Evolutionary conservation across 2,329 filamentous ascomycete species (phyloP).

Genomic region (Talaromyces sp.): DNA sequence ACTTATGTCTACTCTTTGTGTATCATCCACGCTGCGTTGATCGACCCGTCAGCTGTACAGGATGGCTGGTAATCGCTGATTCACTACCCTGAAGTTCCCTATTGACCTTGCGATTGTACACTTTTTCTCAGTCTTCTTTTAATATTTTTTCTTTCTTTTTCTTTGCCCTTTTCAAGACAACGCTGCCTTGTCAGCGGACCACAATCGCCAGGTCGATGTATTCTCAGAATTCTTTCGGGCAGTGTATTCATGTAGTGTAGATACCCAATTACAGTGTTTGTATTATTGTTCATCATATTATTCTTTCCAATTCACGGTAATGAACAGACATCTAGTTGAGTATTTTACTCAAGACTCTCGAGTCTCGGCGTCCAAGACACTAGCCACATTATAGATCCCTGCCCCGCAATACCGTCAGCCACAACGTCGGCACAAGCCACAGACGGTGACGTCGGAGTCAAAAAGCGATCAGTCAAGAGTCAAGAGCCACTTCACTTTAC

Average conservation of each 20-base stretch:
- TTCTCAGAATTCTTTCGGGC: background rate
- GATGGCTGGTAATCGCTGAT: background rate
- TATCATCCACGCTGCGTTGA: background rate
- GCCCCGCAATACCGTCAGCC: slow-evolving; percentile 1
- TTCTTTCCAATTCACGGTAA: background rate
- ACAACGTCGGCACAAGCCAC: background rate
- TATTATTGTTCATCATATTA: background rate
- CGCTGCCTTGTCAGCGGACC: slow-evolving; percentile 2
- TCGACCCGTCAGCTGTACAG: slow-evolving; percentile 5
- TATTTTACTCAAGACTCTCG: too few species aligned
- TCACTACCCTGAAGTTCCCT: background rate
- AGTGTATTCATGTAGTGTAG: slow-evolving; percentile 16
- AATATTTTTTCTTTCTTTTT: slow-evolving; percentile 1
- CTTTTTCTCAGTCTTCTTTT: slow-evolving; percentile 14
- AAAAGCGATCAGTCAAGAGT: background rate
- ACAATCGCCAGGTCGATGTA: background rate
- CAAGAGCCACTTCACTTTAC: background rate
- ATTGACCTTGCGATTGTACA: background rate
- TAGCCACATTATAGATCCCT: background rate
- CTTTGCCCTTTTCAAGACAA: background rate
- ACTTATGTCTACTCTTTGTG: background rate
- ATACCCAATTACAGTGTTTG: slow-evolving; percentile 11
- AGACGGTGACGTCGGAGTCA: background rate
- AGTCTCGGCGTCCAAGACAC: background rate
- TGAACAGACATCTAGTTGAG: too few species aligned